Percentiles rank a stretch among this genome's conserved stretches.
Conservation (phyloP, 169 alveolate species). For the Plasmodium sp. region DNA sequence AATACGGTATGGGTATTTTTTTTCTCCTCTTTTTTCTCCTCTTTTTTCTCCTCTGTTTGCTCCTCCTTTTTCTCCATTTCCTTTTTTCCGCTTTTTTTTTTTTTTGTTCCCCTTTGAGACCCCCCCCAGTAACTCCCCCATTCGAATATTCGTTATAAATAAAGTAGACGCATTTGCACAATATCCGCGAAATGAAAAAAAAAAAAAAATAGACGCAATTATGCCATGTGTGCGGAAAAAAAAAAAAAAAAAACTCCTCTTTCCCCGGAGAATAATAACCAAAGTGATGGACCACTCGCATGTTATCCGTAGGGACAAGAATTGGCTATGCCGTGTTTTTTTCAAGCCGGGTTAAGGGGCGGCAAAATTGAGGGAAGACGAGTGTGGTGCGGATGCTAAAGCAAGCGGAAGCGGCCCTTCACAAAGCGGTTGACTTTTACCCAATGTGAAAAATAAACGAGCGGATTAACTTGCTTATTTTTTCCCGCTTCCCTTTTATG, state of each 20-base stretch:
- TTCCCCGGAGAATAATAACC: background rate
- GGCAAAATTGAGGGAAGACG: background rate
- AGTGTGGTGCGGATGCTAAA: background rate
- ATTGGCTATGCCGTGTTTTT: background rate
- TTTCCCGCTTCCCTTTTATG: background rate
- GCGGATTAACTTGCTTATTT: background rate
- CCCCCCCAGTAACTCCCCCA: background rate
- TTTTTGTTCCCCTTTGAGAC: background rate
- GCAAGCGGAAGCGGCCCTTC: background rate
- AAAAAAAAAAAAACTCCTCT: background rate
- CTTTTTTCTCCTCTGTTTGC: background rate
- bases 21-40: background rate
- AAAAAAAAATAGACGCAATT: slow-evolving; percentile 7
- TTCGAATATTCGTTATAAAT: background rate
- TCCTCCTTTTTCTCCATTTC: background rate
- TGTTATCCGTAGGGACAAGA: background rate
- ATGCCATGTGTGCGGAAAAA: background rate
- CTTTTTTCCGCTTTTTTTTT: background rate
- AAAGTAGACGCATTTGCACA: background rate
- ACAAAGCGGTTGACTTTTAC: background rate
- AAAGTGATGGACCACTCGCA: background rate
- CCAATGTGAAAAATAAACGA: background rate
- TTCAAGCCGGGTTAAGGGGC: background rate
- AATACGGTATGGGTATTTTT: background rate
- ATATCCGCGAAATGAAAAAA: background rate